Evolutionary conservation across 805 yeast genomes (phyloP), one percentile per base, ranked within the genome.

Genomic region (Yarrowia keelungensis): DNA sequence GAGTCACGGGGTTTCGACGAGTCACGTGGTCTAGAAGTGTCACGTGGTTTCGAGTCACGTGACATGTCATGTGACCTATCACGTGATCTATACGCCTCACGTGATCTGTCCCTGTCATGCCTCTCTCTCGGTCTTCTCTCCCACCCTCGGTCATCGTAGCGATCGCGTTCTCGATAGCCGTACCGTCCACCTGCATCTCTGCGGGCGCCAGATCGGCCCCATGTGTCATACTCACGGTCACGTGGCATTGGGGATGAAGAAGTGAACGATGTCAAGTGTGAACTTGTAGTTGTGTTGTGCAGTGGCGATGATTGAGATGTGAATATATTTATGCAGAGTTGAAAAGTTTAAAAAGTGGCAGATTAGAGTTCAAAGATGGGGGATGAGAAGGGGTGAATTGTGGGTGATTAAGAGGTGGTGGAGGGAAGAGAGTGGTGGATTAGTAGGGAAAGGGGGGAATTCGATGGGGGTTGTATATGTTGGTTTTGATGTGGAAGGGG

Each of bases 181-280:
- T 42, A 56, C 64, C 64, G 49, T 43, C 64, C 64, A 26, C 64
- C 62, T 22, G 22, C 64, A n/a, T 43, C 49, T 42, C 51, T 42
- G 64, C 47, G 51, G 65, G 41, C 8, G 41, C 65, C 51, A 8
- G 65, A 59, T 7, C 49, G 51, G 51, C 51, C 42, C 65, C 65
- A 45, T 45, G 45, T 51, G 65, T 59, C 65, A 59, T 59, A 59
- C 65, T 59, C 65, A 59, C 65, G 65, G 51, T 59, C 65, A 45
- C 65, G 65, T 42, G 65, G 42, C 65, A 59, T 59, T 15, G 3
- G 53, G 39, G 19, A 38, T 49, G 36, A 26, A 14, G 8, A 49
- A 19, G 22, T 42, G 46, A 5, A 7, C 19, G 19, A 19, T 19
- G 19, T 4, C n/a, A 45, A 45, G 10, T 5, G 7, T n/a, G 14